A percentile compares a stretch with the other conserved stretches of the same genome.
These are phyloP conservation scores for Cadophora sp. DNA, from an alignment of 2,329 filamentous ascomycete species.

Conservation along the genomic window DNA sequence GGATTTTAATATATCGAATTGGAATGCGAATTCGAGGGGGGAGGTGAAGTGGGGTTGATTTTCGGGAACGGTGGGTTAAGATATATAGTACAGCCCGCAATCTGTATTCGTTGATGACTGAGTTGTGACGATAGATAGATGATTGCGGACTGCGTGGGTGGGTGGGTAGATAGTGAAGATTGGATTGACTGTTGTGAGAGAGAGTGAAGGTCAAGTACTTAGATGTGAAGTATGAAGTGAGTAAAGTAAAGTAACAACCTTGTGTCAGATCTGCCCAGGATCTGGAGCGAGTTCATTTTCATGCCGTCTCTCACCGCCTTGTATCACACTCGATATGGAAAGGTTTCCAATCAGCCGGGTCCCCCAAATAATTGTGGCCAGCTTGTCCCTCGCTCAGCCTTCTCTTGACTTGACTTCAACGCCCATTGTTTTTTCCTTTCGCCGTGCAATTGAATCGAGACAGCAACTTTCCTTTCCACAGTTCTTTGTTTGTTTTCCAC, in stretches of 20 bases:
- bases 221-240: not conserved
- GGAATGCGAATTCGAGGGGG: slow-evolving; percentile 9
- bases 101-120: slow-evolving; percentile 1
- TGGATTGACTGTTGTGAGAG: not conserved
- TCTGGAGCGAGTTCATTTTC: not conserved
- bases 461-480: not conserved
- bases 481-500: not conserved
- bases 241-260: slow-evolving; percentile 9
- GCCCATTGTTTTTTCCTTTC: slow-evolving; percentile 20
- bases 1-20: not conserved
- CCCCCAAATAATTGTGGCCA: slow-evolving; percentile 29
- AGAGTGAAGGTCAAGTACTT: not conserved
- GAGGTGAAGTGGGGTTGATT: slow-evolving; percentile 20
- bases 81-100: slow-evolving; percentile 14
- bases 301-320: slow-evolving; percentile 14
- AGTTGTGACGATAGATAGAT: not conserved
- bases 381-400: slow-evolving; percentile 26
- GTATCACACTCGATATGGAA: slow-evolving; percentile 13
- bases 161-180: not conserved
- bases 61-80: not conserved
- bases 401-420: slow-evolving; percentile 8
- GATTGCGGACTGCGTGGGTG: slow-evolving; percentile 22
- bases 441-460: not conserved
- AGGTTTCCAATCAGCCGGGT: slow-evolving; percentile 20
- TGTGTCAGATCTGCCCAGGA: slow-evolving; percentile 19